Conservation (phyloP, 2,329 filamentous ascomycete species). For the Venturia aucupariae region DNA sequence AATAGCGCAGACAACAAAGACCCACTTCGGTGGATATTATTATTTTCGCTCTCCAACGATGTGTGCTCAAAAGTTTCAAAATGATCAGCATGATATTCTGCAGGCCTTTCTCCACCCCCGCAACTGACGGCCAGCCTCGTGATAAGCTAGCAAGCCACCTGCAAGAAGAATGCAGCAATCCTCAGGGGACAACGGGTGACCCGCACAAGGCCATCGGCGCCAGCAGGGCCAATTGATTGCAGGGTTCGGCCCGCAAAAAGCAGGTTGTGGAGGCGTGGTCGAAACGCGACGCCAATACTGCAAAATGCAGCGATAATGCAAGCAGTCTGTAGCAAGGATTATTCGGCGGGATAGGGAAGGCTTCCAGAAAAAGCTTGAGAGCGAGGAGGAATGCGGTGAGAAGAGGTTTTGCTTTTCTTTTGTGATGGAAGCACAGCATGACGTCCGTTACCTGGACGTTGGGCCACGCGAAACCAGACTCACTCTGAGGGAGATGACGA, state of each 20-base stretch:
- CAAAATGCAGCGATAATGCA: too few species aligned
- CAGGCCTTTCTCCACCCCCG: conserved; percentile 5
- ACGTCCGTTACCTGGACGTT: background rate
- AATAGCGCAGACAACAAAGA: background rate
- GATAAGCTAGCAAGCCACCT: background rate
- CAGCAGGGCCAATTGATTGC: background rate
- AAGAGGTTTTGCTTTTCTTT: background rate
- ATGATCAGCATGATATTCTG: background rate
- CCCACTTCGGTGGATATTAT: background rate
- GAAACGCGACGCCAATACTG: background rate
- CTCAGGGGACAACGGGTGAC: background rate
- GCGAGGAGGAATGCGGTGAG: background rate
- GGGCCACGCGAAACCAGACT: background rate
- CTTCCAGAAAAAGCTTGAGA: background rate
- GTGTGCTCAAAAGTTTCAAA: background rate
- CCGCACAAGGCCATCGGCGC: background rate
- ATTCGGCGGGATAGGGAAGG: background rate
- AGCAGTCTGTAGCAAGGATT: background rate
- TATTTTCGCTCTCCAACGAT: background rate
- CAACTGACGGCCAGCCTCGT: background rate
- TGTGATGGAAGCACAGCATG: background rate
- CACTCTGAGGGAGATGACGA: background rate
- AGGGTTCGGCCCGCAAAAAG: conserved; percentile 5
- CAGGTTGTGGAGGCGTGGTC: background rate
- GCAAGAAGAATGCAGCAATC: background rate